These are phyloP conservation scores for Silene vulgaris DNA, from an alignment of 179 eudicot genomes.

Conservation along the genomic window DNA sequence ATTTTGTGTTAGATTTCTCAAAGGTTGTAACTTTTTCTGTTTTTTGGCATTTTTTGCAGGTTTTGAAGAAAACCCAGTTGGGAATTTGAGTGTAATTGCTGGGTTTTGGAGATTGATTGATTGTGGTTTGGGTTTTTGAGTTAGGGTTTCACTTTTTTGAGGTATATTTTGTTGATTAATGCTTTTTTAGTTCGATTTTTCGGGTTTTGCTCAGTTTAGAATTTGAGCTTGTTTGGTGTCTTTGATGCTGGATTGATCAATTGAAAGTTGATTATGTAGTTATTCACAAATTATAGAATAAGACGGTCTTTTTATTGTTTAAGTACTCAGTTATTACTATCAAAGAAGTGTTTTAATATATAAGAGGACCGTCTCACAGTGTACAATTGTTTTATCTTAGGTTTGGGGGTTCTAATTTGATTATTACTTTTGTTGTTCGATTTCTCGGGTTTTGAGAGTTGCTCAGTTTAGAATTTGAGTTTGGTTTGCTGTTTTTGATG, in stretches of 20 bases:
- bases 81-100: slow-evolving; percentile 15
- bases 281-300: too few species aligned
- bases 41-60: not conserved
- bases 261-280: not conserved
- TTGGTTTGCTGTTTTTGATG: slow-evolving; percentile 3
- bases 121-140: not conserved
- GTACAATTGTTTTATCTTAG: not conserved
- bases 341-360: not conserved
- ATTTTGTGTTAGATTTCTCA: slow-evolving; percentile 10
- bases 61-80: slow-evolving; percentile 20
- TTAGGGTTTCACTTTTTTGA: slow-evolving; percentile 12
- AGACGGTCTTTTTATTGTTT: too few species aligned
- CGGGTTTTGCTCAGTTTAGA: not conserved
- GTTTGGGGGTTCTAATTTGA: not conserved
- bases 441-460: not conserved
- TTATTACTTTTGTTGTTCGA: not conserved
- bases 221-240: slow-evolving; percentile 5
- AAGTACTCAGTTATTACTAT: not conserved
- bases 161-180: slow-evolving; percentile 20
- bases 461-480: slow-evolving; percentile 11
- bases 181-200: not conserved
- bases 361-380: not conserved
- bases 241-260: not conserved
- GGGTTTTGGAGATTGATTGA: slow-evolving; percentile 6
- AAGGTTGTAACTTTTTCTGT: slow-evolving; percentile 9